A percentile compares a stretch with the other conserved stretches of the same genome.
phyloP scores from a whole-genome alignment of 2,329 filamentous ascomycete genomes.

The Aspergillus hortae region DNA sequence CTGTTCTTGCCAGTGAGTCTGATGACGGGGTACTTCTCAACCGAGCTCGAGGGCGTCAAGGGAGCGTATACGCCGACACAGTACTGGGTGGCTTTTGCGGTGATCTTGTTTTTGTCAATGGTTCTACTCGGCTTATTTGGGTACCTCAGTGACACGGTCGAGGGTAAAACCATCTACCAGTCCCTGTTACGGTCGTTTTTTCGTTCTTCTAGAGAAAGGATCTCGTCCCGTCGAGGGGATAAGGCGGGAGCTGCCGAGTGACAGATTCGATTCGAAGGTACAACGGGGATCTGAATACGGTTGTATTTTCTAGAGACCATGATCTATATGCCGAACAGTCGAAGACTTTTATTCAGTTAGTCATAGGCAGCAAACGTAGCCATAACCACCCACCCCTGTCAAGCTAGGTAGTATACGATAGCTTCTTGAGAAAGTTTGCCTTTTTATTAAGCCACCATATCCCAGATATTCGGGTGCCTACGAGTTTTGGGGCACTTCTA shows the following conservation, averaged over 20 bases:
- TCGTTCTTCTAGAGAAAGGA: conserved; percentile 26
- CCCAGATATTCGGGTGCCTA: no score
- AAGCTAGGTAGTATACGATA: no score
- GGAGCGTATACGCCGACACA: conserved; percentile 56
- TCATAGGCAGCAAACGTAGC: no score
- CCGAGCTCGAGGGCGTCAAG: conserved; percentile 58
- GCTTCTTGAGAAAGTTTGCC: no score
- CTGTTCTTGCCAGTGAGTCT: conserved; percentile 72
- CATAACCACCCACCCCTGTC: no score
- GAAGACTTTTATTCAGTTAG: no score
- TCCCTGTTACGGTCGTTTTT: conserved; percentile 39
- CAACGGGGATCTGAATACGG: neutral
- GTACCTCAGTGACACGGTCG: conserved; percentile 54
- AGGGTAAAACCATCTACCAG: conserved; percentile 51
- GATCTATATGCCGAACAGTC: no score
- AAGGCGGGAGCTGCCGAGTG: neutral
- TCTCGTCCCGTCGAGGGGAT: conserved; percentile 17
- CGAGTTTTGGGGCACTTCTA: no score
- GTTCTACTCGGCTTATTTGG: conserved; percentile 57
- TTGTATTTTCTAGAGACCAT: neutral
- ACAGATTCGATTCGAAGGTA: neutral
- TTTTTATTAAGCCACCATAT: no score
- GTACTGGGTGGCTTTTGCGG: conserved; percentile 67
- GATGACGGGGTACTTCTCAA: conserved; percentile 71
- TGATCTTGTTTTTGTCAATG: conserved; percentile 60